Evolutionary conservation across 1,139 yeast genomes (phyloP).

Genomic region (Suhomyces bokatorum): DNA sequence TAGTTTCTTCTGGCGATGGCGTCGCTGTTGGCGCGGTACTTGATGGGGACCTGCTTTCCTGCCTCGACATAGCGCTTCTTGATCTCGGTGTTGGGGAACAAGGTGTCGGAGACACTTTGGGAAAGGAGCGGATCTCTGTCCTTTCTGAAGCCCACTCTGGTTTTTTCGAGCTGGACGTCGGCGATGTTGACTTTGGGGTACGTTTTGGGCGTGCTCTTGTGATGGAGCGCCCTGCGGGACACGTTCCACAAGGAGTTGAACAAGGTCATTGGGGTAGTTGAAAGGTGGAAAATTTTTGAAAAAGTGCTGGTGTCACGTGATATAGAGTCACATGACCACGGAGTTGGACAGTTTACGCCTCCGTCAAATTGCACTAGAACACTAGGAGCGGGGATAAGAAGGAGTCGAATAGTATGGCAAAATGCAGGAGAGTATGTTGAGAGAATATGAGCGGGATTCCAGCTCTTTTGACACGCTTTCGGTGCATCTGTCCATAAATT

Average conservation of each 20-base stretch:
- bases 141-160: conserved; percentile 42
- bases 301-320: too few relatives aligned
- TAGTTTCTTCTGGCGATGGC: conserved; percentile 41
- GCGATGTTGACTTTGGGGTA: conserved; percentile 45
- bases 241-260: conserved; percentile 3
- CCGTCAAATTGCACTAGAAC: too few relatives aligned
- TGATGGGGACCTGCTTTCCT: conserved; percentile 48
- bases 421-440: too few relatives aligned
- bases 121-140: conserved; percentile 43
- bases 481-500: too few relatives aligned
- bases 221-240: conserved; percentile 29
- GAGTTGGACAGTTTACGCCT: too few relatives aligned
- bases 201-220: conserved; percentile 31
- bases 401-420: background rate
- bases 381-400: background rate
- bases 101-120: conserved; percentile 40
- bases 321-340: conserved; percentile 1
- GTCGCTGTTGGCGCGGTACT: conserved; percentile 37
- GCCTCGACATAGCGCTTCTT: conserved; percentile 35
- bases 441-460: too few relatives aligned
- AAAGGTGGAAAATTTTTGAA: conserved; percentile 5
- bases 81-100: conserved; percentile 44
- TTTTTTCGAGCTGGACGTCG: conserved; percentile 42
- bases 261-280: conserved; percentile 1
- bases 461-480: too few relatives aligned